Base-by-base conservation (phyloP, 768 basidiomycete species). In the Mycena kentingensis region DNA sequence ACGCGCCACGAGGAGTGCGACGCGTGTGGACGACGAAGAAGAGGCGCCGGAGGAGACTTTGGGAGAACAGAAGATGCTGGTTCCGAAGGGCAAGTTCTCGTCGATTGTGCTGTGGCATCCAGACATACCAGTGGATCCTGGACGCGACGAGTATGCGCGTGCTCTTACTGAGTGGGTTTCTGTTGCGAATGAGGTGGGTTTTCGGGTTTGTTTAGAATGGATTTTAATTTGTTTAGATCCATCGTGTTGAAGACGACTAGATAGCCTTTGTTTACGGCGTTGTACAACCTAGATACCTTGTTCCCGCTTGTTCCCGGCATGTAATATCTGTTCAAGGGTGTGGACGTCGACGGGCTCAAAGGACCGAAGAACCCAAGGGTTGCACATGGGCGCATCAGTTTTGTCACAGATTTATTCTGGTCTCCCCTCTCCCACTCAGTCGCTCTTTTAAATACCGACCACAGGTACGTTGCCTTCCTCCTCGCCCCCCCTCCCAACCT, bases 21-120 rank as follows among this genome's bases (percentile, higher is more conserved):
- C 55, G 18, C 64, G 59, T 26, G 57, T 11, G 28, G 60, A 62
- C 5, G 66, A 56, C 3, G 63, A 47, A 36, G 54, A 54, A 21
- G 71, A 63, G 7, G 70, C 57, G 38, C 43, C 29, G 11, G 65
- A 65, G 25, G 65, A 64, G n/a, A n/a, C n/a, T n/a, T n/a, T n/a
- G n/a, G n/a, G n/a, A n/a, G n/a, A n/a, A 22, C 54, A 44, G 15
- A 60, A 63, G 0, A 64, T 63, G 19, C 31, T 8, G 31, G 8
- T 32, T 8, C 8, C 19, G 27, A 25, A 29, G 73, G 73, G 38
- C 67, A 75, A 73, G 41, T 93, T 93, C 62, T 73, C 77, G 3
- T 82, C 81, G 1, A 81, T 93, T 57, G 79, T 80, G n/a, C 64
- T 93, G 21, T 93, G 90, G 90, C 75, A 83, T 52, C 78, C 85